Evolutionary conservation across 2,329 filamentous ascomycete species (phyloP), one percentile per base, ranked within the genome.

Genomic region (Cladophialophora psammophila): DNA sequence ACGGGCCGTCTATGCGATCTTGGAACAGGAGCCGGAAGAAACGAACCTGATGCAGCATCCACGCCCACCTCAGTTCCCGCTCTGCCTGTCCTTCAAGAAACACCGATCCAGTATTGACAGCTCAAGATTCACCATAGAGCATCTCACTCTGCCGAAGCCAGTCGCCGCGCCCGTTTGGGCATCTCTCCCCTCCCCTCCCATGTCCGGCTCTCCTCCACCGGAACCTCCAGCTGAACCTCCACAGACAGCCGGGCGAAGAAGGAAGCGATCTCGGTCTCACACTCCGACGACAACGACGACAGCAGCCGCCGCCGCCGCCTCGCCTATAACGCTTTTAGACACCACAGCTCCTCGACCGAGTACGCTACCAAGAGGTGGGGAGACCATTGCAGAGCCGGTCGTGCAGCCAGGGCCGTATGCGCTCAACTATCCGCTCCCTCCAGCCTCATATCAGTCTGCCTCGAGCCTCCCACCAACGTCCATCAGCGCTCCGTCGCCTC

Each of bases 121-220:
- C 59, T 65, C 72, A n/a, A 69, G 68, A 64, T 73, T 75, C 50
- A 70, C 71, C 45, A 64, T 74, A 55, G 72, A 75, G 34, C 59
- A 54, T 61, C 69, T 74, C 67, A 73, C 68, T 59, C 63, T 73
- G 64, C 69, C 74, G 48, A 72, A 74, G 67, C 63, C 69, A 54
- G 63, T 67, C 48, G 65, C 71, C 35, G 63, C 74, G 71, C 79
- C 77, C 71, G 75, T 76, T 55, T 75, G 78, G 78, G 78, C 78
- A 69, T 73, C 77, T 73, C 74, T 78, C 62, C 72, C 75, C 70
- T 75, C 77, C 74, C 77, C 77, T 78, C 78, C 77, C 76, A 81
- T 81, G 80, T 80, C 80, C 74, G 76, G 77, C 72, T 78, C 78
- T 72, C 76, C 77, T 69, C 75, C 75, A 71, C 74, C 73, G 68